phyloP scores from a whole-genome alignment of 495 filamentous ascomycete genomes.

The Xylaria venustula region DNA sequence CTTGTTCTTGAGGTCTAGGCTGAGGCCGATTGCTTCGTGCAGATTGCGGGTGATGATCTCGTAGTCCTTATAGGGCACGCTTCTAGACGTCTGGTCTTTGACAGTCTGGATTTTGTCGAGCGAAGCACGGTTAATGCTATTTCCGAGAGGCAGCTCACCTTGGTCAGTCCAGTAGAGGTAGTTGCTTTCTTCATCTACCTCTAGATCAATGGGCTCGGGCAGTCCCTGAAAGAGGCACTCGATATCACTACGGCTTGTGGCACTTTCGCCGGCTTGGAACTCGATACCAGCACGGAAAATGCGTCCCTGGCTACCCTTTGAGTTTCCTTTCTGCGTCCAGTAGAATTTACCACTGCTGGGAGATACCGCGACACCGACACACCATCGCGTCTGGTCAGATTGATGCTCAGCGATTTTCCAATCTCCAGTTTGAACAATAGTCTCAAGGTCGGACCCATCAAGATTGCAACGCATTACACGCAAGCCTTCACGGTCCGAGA shows the following conservation, averaged over 20 bases:
- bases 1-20: constrained; percentile 35
- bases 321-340: constrained; percentile 58
- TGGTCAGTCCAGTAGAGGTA: constrained; percentile 57
- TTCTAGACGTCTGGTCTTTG: neutral
- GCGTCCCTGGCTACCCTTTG: constrained; percentile 43
- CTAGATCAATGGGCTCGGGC: constrained; percentile 57
- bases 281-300: constrained; percentile 44
- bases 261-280: constrained; percentile 26
- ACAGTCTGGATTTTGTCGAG: constrained; percentile 6
- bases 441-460: constrained; percentile 46
- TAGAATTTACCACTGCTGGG: constrained; percentile 41
- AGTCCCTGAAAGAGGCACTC: constrained; percentile 39
- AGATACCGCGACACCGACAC: constrained; percentile 51
- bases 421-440: constrained; percentile 39
- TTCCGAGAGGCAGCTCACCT: constrained; percentile 50
- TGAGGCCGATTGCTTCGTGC: constrained; percentile 51
- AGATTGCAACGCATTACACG: constrained; percentile 44
- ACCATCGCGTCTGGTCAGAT: constrained; percentile 39
- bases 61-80: constrained; percentile 17
- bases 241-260: constrained; percentile 35
- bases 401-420: constrained; percentile 4
- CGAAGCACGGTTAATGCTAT: constrained; percentile 40
- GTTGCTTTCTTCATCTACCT: constrained; percentile 39
- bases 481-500: constrained; percentile 56
- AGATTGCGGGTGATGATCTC: constrained; percentile 41